Evolutionary conservation across 2,329 filamentous ascomycete species (phyloP), one percentile per base, ranked within the genome.

Genomic region (Fusarium sp.): DNA sequence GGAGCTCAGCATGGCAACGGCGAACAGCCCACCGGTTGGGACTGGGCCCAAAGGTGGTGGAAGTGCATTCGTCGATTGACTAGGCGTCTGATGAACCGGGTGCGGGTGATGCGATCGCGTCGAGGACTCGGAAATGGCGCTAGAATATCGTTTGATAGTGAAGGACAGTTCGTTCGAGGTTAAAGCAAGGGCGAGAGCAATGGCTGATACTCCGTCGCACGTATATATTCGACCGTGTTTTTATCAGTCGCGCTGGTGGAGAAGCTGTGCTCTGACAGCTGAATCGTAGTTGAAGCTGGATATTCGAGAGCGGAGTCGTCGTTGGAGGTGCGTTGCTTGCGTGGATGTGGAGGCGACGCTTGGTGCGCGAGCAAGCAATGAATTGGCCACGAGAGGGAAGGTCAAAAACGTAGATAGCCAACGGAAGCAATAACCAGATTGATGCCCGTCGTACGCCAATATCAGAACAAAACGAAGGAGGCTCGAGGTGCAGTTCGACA

Each of bases 11-110:
- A 76, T 75, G 73, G 69, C 69, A 72, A 75, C 62, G 72, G 71
- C 69, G 70, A 75, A 71, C 73, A 74, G 77, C 75, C 78, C 79
- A 78, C 77, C 79, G 74, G 72, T 70, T 73, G 78, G 78, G 78
- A 81, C 80, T 76, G 75, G 74, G 78, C 78, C 79, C 79, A 77
- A 62, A 58, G 67, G 69, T 68, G 72, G 73, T 73, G 63, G 74
- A 71, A 73, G 72, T 69, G 78, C 80, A 81, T 81, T 74, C 80
- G 80, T 79, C 55, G 73, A 66, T 67, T 72, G 63, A 61, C 65
- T 53, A 34, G 43, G 49, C 52, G 49, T 39, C 55, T 52, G 62
- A 46, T 40, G 55, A 48, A 46, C 44, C 45, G 69, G 45, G 40
- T 66, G 63, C 53, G 58, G 53, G 45, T 59, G 46, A 53, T 63